phyloP scores from a whole-genome alignment of 164 flowering plant species.

The Magnolia changhungtana region DNA sequence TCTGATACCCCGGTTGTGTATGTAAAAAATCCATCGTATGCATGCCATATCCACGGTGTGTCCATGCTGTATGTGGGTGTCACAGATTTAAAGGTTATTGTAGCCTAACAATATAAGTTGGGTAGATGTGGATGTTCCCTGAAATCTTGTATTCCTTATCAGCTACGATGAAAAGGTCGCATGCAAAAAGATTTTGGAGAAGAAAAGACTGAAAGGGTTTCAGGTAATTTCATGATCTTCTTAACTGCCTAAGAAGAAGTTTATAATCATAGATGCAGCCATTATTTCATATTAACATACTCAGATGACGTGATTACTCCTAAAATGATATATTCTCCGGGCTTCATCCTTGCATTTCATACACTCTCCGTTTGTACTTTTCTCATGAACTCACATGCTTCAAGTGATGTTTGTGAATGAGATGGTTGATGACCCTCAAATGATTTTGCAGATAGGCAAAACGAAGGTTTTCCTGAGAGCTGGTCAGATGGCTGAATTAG shows the following conservation, averaged over 20 bases:
- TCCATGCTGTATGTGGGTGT: background rate
- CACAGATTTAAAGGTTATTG: background rate
- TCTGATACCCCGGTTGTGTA: background rate
- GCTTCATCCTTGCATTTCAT: too few species aligned
- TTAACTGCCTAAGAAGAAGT: background rate
- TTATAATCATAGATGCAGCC: background rate
- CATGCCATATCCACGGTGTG: background rate
- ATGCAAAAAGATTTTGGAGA: slow-evolving; percentile 69
- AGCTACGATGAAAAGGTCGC: slow-evolving; percentile 71
- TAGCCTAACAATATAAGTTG: background rate
- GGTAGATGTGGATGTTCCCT: background rate
- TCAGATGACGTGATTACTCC: background rate
- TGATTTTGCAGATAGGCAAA: slow-evolving; percentile 65
- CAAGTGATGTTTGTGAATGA: background rate
- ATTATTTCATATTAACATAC: background rate
- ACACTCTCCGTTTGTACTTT: background rate
- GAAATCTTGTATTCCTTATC: slow-evolving; percentile 22
- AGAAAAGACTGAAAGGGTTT: slow-evolving; percentile 58
- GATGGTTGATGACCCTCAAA: background rate
- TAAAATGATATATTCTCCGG: background rate
- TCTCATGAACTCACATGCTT: background rate
- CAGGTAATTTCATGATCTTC: slow-evolving; percentile 45
- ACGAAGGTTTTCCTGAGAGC: slow-evolving; percentile 82
- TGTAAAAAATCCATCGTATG: background rate
- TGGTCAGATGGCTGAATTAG: slow-evolving; percentile 94